phyloP scores from a whole-genome alignment of 495 filamentous ascomycete species.

The Astrocystis sublimbata region DNA sequence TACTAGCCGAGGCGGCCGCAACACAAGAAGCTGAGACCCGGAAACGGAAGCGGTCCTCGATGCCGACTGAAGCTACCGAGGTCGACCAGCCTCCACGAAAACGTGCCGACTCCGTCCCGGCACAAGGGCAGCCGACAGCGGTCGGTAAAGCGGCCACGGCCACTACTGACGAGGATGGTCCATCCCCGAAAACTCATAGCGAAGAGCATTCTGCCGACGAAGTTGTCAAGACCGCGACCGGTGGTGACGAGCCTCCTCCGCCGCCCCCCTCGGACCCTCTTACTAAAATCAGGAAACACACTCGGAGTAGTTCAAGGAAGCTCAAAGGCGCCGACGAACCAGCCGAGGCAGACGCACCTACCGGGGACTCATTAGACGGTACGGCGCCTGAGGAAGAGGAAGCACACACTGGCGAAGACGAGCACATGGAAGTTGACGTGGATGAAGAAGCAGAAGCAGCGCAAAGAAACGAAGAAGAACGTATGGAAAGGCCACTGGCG shows the following conservation, averaged over 20 bases:
- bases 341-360: constrained; percentile 29
- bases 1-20: constrained; percentile 27
- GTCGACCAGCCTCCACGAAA: constrained; percentile 57
- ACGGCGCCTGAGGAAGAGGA: constrained; percentile 38
- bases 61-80: constrained; percentile 46
- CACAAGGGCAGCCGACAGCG: constrained; percentile 28
- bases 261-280: constrained; percentile 32
- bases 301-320: constrained; percentile 43
- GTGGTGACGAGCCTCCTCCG: constrained; percentile 25
- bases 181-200: constrained; percentile 42
- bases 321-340: constrained; percentile 38
- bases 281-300: constrained; percentile 40
- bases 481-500: constrained; percentile 51
- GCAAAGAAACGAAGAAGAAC: constrained; percentile 70
- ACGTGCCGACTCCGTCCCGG: constrained; percentile 54
- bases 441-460: constrained; percentile 56
- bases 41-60: constrained; percentile 53
- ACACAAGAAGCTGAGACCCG: constrained; percentile 46
- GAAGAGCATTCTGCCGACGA: constrained; percentile 45
- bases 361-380: constrained; percentile 33
- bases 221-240: constrained; percentile 25
- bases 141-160: constrained; percentile 43
- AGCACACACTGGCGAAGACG: constrained; percentile 46
- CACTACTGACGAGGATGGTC: constrained; percentile 44
- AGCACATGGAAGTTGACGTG: constrained; percentile 49